phyloP scores from a whole-genome alignment of 305 asterid species.

The Fraxinus greggii region DNA sequence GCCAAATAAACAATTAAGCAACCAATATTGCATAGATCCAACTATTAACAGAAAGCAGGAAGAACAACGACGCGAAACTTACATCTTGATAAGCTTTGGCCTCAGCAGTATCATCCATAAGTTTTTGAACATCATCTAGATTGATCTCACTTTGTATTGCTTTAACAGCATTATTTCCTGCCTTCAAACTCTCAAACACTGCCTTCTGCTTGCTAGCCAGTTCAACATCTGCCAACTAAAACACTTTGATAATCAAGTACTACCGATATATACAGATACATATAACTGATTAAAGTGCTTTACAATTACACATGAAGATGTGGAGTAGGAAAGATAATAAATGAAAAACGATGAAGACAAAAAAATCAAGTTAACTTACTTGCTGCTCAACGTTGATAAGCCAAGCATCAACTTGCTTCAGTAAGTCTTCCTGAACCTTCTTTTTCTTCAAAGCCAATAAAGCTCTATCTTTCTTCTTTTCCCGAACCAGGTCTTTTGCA shows the following conservation, averaged over 20 bases:
- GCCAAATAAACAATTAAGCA: neutral
- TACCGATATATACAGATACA: conserved; percentile 8
- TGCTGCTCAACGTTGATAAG: conserved; percentile 96
- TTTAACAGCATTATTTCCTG: conserved; percentile 82
- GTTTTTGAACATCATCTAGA: conserved; percentile 87
- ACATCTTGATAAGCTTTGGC: conserved; percentile 98
- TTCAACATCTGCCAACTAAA: conserved; percentile 94
- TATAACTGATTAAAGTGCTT: neutral
- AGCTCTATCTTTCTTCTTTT: conserved; percentile 94
- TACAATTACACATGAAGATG: neutral
- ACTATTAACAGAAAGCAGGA: conserved; percentile 1
- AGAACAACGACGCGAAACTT: conserved; percentile 27
- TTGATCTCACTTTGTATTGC: conserved; percentile 87
- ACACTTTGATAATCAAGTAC: conserved; percentile 18
- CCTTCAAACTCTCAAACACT: conserved; percentile 87
- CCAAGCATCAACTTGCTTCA: conserved; percentile 96
- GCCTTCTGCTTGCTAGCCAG: conserved; percentile 92
- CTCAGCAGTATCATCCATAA: conserved; percentile 92
- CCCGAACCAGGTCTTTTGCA: conserved; percentile 83
- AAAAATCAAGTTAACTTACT: conserved; percentile 45
- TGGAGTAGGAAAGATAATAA: neutral
- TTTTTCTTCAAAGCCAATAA: conserved; percentile 83
- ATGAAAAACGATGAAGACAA: neutral
- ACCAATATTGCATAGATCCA: neutral
- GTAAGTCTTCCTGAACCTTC: conserved; percentile 80